Evolutionary conservation across 2,329 filamentous ascomycete species (phyloP).

Genomic region (Aurifilum marmelostoma): DNA sequence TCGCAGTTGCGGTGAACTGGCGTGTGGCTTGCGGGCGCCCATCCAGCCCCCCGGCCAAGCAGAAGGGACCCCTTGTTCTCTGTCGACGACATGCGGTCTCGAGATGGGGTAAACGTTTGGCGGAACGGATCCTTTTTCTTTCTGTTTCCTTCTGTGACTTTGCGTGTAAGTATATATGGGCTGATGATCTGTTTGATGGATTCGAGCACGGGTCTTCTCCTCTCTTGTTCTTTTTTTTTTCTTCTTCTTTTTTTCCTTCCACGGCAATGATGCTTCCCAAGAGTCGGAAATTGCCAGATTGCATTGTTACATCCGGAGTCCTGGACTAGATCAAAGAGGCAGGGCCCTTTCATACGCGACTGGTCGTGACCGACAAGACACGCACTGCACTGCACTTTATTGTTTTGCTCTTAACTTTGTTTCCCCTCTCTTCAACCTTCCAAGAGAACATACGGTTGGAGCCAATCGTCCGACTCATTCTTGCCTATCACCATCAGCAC

Average conservation of each 20-base stretch:
- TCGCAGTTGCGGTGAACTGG: conserved; percentile 17
- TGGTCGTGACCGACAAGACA: not conserved
- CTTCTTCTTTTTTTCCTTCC: not conserved
- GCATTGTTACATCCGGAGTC: conserved; percentile 3
- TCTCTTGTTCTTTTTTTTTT: not conserved
- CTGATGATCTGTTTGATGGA: not conserved
- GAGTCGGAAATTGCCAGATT: not conserved
- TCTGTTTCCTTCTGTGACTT: not conserved
- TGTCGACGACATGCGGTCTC: conserved; percentile 13
- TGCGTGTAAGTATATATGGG: not conserved
- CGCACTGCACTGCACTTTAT: not conserved
- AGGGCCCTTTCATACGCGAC: not conserved
- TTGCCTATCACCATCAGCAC: not conserved
- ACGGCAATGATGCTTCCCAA: not conserved
- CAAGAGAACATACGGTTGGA: not conserved
- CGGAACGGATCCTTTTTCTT: not conserved
- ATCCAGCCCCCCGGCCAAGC: not conserved
- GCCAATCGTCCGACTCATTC: not conserved
- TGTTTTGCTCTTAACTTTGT: not conserved
- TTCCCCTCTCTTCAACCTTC: not conserved
- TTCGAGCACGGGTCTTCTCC: not conserved
- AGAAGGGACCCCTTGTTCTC: conserved; percentile 3
- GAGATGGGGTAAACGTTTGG: not conserved
- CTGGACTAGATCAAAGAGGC: not conserved
- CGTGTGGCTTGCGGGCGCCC: not conserved